Conservation (phyloP, 768 basidiomycete species). For the Mycena maculata region DNA sequence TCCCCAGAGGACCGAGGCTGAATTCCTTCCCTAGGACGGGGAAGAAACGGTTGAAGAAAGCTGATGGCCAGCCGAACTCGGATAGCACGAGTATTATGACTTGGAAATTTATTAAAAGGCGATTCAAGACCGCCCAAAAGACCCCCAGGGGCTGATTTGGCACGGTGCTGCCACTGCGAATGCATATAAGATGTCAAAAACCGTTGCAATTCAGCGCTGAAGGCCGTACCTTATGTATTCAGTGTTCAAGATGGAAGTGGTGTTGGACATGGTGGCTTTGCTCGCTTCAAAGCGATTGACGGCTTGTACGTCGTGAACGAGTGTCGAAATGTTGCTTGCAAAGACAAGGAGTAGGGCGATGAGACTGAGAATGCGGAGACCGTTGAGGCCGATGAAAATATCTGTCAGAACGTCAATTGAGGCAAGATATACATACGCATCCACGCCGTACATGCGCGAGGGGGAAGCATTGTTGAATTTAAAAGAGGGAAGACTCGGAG, state of each 20-base stretch:
- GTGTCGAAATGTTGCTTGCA: constrained; percentile 78
- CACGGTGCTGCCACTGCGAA: constrained; percentile 76
- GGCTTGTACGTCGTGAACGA: constrained; percentile 79
- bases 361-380: constrained; percentile 81
- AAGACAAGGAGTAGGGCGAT: constrained; percentile 84
- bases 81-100: constrained; percentile 83
- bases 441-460: constrained; percentile 60
- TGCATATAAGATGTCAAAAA: constrained; percentile 4
- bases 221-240: constrained; percentile 81
- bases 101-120: constrained; percentile 89
- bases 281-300: constrained; percentile 72
- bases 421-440: background rate
- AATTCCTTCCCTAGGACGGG: constrained; percentile 88
- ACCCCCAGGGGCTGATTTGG: constrained; percentile 83
- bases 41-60: constrained; percentile 86
- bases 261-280: constrained; percentile 42
- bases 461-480: constrained; percentile 52
- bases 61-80: constrained; percentile 83
- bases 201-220: constrained; percentile 1
- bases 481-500: constrained; percentile 5
- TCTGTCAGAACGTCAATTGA: constrained; percentile 44
- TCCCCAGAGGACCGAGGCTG: constrained; percentile 87
- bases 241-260: constrained; percentile 56
- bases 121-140: constrained; percentile 92
- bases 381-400: constrained; percentile 83